Base-by-base conservation (phyloP, 805 yeast species). In the Hanseniaspora lindneri region DNA sequence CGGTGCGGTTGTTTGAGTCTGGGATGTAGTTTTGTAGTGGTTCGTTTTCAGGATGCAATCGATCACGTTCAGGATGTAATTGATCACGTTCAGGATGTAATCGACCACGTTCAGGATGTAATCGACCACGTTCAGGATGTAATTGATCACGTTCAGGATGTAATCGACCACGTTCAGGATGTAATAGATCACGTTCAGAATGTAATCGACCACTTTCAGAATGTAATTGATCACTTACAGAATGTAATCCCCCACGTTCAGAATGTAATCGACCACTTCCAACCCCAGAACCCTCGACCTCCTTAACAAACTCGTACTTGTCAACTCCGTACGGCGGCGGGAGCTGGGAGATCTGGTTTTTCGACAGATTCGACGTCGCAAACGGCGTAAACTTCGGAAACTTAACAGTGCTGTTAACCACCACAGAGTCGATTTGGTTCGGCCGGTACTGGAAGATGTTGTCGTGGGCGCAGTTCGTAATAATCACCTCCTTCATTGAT, bases 401-500 rank as follows among this genome's bases (percentile, higher is more conserved):
- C 17, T 52, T 53, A 17, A 63, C 27, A 19, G 44, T 53, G n/a
- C 64, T 55, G 19, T 58, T 56, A 17, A 61, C 55, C 4, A 55
- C 54, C 8, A 63, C 41, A 2, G 65, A 55, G 36, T 62, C 62
- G 10, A 55, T 51, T 4, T 55, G 53, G n/a, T 53, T 53, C 25
- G 54, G 51, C 54, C 80, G 75, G 52, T 75, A 70, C 4, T 77
- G 75, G 35, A 82, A 59, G 30, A 82, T 60, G 55, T 82, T 82
- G 53, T 80, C 82, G 55, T 76, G 72, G 0, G 71, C 67, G 54
- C 82, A 74, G 42, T 68, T 66, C 17, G 68, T 70, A 1, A 61
- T 59, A 33, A 80, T 66, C 4, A 76, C 71, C 56, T 82, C 88
- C 49, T 80, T 79, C 61, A 80, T 66, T 49, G 81, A 55, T 62